phyloP scores from a whole-genome alignment of 306 rosid species.

The Dryas alaskensis region DNA sequence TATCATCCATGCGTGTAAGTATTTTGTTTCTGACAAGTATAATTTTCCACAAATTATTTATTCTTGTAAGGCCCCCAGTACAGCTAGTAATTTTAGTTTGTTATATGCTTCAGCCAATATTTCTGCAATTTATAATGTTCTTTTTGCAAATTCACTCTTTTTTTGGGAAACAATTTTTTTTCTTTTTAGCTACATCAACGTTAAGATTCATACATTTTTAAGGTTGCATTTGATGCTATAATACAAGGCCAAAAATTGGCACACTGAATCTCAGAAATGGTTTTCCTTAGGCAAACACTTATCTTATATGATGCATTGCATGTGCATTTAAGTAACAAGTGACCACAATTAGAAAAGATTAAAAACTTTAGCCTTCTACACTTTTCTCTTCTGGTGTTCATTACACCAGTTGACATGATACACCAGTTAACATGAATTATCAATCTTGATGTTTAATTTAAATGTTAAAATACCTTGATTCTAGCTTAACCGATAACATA shows the following conservation, averaged over 20 bases:
- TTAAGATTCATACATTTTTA: neutral
- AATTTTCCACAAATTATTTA: constrained; percentile 5
- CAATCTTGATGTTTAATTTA: neutral
- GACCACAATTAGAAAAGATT: neutral
- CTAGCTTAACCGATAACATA: too few relatives aligned
- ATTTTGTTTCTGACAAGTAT: neutral
- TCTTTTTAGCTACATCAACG: neutral
- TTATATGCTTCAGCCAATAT: neutral
- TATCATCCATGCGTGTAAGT: neutral
- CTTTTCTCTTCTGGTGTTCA: neutral
- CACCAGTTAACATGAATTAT: neutral
- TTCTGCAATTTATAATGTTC: neutral
- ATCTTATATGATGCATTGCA: neutral
- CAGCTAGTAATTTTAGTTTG: neutral
- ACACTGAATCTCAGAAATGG: neutral
- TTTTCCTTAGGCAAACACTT: neutral
- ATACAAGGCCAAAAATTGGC: neutral
- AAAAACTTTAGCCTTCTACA: neutral
- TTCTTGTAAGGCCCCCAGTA: neutral
- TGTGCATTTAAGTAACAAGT: neutral
- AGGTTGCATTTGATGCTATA: neutral
- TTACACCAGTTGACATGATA: neutral
- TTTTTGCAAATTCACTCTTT: too few relatives aligned
- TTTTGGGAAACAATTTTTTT: neutral
- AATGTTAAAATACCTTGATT: neutral